Percentiles rank a stretch among this genome's conserved stretches.
Evolutionary conservation across 2,329 filamentous ascomycete species (phyloP).

Genomic region (Trichophyton verrucosum): DNA sequence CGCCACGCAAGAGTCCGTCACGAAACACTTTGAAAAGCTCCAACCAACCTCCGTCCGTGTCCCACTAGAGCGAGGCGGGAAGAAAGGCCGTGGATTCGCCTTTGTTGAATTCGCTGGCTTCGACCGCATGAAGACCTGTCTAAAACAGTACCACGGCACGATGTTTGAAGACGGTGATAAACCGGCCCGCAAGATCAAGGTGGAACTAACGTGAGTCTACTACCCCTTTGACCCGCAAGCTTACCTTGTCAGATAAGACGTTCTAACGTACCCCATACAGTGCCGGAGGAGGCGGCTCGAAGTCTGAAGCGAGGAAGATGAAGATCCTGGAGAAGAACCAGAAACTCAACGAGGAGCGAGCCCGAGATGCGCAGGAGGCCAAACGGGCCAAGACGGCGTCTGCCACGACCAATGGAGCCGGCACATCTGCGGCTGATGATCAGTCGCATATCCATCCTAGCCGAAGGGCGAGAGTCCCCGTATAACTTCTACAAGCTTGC

Average conservation of each 20-base stretch:
- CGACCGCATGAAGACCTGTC: slow-evolving; percentile 82
- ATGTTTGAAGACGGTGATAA: slow-evolving; percentile 51
- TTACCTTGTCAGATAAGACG: not conserved
- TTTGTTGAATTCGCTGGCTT: slow-evolving; percentile 83
- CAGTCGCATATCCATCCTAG: slow-evolving; percentile 11
- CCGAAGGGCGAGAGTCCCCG: slow-evolving; percentile 7
- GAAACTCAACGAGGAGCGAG: slow-evolving; percentile 61
- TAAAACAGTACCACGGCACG: slow-evolving; percentile 82
- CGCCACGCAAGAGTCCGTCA: slow-evolving; percentile 57
- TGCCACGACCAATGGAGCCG: not conserved
- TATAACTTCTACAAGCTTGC: not conserved
- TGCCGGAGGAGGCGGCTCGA: slow-evolving; percentile 70
- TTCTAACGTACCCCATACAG: slow-evolving; percentile 29
- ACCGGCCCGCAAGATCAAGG: slow-evolving; percentile 65
- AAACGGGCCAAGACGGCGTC: slow-evolving; percentile 22
- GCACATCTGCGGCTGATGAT: not conserved
- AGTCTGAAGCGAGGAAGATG: slow-evolving; percentile 55
- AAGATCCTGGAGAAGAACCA: slow-evolving; percentile 79
- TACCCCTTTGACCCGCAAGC: not conserved
- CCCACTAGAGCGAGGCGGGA: slow-evolving; percentile 52
- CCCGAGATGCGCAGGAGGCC: slow-evolving; percentile 39
- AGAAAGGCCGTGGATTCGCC: slow-evolving; percentile 61
- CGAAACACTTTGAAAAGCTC: slow-evolving; percentile 65
- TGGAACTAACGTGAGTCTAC: slow-evolving; percentile 66
- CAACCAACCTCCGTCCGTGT: slow-evolving; percentile 59